phyloP scores from a whole-genome alignment of 2,329 filamentous ascomycete species.

The Fusarium sp. region DNA sequence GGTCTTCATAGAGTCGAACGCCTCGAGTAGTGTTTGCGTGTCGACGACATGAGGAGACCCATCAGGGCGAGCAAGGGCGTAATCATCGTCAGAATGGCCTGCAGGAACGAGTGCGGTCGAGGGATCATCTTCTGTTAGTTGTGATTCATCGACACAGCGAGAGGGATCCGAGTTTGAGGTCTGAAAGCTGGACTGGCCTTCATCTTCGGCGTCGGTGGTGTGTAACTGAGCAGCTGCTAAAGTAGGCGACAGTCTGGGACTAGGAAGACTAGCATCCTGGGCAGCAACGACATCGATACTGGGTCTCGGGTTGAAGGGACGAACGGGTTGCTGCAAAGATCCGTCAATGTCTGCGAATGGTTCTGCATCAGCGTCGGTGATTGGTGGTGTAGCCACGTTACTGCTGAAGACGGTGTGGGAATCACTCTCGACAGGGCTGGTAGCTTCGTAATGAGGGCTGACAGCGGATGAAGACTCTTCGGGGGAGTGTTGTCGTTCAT shows the following conservation, averaged over 20 bases:
- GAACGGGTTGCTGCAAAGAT: conserved; percentile 60
- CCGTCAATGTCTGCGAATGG: conserved; percentile 66
- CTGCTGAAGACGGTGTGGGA: conserved; percentile 71
- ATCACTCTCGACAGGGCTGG: conserved; percentile 67
- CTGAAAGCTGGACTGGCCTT: conserved; percentile 52
- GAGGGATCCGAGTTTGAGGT: conserved; percentile 49
- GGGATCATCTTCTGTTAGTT: conserved; percentile 52
- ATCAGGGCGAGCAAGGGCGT: conserved; percentile 46
- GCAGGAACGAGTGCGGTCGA: conserved; percentile 46
- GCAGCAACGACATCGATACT: conserved; percentile 77
- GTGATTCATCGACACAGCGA: conserved; percentile 58
- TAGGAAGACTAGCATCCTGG: conserved; percentile 92
- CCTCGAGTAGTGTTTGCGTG: conserved; percentile 86
- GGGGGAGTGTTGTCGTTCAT: conserved; percentile 59
- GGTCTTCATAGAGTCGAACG: conserved; percentile 90
- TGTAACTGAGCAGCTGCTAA: conserved; percentile 75
- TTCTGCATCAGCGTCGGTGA: conserved; percentile 78
- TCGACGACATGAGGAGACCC: conserved; percentile 70
- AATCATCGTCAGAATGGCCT: conserved; percentile 41
- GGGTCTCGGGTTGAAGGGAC: conserved; percentile 62
- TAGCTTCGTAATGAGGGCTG: conserved; percentile 58
- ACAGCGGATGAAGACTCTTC: conserved; percentile 58
- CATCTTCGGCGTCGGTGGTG: conserved; percentile 59
- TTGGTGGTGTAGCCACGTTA: conserved; percentile 78
- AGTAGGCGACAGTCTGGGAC: conserved; percentile 92